Conservation (phyloP, 2,329 filamentous ascomycete genomes). For the Fusarium sp. region DNA sequence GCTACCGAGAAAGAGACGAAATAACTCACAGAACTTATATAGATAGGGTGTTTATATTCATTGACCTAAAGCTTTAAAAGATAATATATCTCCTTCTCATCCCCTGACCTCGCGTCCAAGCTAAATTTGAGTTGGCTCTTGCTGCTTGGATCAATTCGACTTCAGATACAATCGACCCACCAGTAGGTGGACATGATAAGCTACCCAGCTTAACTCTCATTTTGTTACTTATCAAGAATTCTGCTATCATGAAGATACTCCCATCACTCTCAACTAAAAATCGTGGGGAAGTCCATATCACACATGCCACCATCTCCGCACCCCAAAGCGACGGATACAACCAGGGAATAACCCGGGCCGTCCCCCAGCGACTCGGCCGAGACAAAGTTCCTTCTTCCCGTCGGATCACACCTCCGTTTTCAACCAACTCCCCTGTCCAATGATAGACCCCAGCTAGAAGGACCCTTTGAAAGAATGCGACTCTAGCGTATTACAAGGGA, state of each 20-base stretch:
- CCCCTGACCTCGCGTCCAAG: not conserved
- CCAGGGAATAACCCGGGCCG: constrained; percentile 22
- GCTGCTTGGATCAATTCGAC: not conserved
- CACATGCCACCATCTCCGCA: not conserved
- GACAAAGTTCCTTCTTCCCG: constrained; percentile 1
- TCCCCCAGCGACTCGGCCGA: constrained; percentile 27
- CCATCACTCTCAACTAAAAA: not conserved
- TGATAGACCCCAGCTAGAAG: not conserved
- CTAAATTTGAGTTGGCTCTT: not conserved
- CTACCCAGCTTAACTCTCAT: not conserved
- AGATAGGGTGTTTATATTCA: fast-evolving
- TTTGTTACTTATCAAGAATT: fast-evolving
- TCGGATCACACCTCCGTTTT: not conserved
- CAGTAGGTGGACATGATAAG: no score
- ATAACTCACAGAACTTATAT: fast-evolving
- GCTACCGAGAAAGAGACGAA: not conserved
- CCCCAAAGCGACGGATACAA: constrained; percentile 21
- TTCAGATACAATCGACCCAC: not conserved
- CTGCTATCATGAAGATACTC: not conserved
- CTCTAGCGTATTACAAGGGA: not conserved
- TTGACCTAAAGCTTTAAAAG: not conserved
- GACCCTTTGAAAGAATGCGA: constrained; percentile 13
- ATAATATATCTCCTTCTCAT: not conserved
- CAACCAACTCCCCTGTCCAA: constrained; percentile 13
- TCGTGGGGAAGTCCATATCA: not conserved